Percentiles rank a stretch among this genome's conserved stretches.
These are phyloP conservation scores for Kregervanrija delftensis DNA, from an alignment of 805 yeast genomes.

Conservation along the genomic window DNA sequence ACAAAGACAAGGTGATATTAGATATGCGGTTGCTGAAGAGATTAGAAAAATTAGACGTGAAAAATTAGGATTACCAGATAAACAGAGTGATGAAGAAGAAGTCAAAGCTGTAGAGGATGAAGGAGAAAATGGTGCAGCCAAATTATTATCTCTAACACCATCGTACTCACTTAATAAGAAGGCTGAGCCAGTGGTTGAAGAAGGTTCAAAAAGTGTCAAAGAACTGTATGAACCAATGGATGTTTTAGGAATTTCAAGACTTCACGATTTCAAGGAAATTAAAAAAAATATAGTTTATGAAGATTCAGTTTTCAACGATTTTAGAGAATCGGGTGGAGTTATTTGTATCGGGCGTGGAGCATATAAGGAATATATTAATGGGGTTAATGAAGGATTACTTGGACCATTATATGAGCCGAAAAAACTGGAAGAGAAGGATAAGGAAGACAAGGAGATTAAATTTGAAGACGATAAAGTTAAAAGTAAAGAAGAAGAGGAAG, in stretches of 20 bases:
- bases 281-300: constrained; percentile 25
- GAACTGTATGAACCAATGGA: constrained; percentile 37
- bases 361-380: constrained; percentile 83
- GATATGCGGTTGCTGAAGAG: constrained; percentile 74
- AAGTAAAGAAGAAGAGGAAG: constrained; percentile 21
- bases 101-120: neutral
- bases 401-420: constrained; percentile 67
- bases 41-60: constrained; percentile 63
- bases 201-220: constrained; percentile 23
- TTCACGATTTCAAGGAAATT: constrained; percentile 12
- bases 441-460: constrained; percentile 9
- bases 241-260: constrained; percentile 50
- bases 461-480: constrained; percentile 5
- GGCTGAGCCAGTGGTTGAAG: constrained; percentile 13
- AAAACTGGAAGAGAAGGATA: constrained; percentile 31
- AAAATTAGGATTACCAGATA: constrained; percentile 22
- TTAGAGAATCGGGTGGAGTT: constrained; percentile 68
- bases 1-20: constrained; percentile 82
- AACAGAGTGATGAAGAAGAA: constrained; percentile 5
- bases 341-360: constrained; percentile 94
- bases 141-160: no score
- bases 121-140: constrained; percentile 5
- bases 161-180: no score
- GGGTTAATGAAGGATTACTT: constrained; percentile 88
- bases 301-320: constrained; percentile 39